These are phyloP conservation scores for Zea mays DNA, from an alignment of 176 grass and related monocot species.

Conservation along the genomic window Zm-B73-REFERENCE-NAM-5.0 NC_050101.1:156774001-156774500, in stretches of 20 bases:
- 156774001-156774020: conserved; percentile 99
- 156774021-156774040: conserved; percentile 99
- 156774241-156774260: conserved; percentile 37
- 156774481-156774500: not conserved
- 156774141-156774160: conserved; percentile 37
- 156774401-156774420: conserved; percentile 44
- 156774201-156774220: conserved; percentile 38
- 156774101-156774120: conserved; percentile 36
- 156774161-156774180: conserved; percentile 42
- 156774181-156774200: conserved; percentile 34
- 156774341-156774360: conserved; percentile 34
- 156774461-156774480: not conserved
- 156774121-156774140: conserved; percentile 46
- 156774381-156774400: conserved; percentile 29
- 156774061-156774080: conserved; percentile 70
- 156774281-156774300: conserved; percentile 29
- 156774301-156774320: conserved; percentile 30
- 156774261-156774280: conserved; percentile 35
- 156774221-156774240: conserved; percentile 62
- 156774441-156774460: conserved; percentile 16
- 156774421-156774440: conserved; percentile 39
- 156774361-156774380: conserved; percentile 42
- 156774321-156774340: conserved; percentile 47
- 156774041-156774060: conserved; percentile 96
- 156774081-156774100: conserved; percentile 55